phyloP scores from a whole-genome alignment of 352 stramenopile species.

The Chrysophaeum taylorii region DNA sequence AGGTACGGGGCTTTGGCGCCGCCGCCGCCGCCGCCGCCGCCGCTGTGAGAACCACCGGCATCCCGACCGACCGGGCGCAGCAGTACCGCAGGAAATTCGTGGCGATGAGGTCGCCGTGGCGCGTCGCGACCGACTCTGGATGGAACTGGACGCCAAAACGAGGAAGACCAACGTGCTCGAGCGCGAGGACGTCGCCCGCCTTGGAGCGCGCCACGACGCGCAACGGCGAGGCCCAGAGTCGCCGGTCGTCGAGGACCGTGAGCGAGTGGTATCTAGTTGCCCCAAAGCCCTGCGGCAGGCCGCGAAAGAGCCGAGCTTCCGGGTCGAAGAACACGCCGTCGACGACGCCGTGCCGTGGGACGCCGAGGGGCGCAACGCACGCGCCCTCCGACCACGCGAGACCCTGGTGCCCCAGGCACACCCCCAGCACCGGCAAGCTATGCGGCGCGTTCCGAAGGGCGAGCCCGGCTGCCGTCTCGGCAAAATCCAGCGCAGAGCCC shows the following conservation, averaged over 20 bases:
- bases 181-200: slow-evolving; percentile 66
- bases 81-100: not conserved
- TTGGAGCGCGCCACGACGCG: slow-evolving; percentile 48
- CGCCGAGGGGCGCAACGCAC: slow-evolving; percentile 43
- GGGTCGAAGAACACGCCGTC: slow-evolving; percentile 39
- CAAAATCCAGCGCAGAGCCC: slow-evolving; percentile 51
- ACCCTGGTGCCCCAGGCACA: slow-evolving; percentile 78
- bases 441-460: not conserved
- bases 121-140: slow-evolving; percentile 50
- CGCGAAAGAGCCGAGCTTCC: slow-evolving; percentile 33
- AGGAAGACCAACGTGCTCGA: slow-evolving; percentile 50
- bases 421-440: slow-evolving; percentile 63
- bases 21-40: too few relatives aligned
- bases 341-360: slow-evolving; percentile 74
- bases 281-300: slow-evolving; percentile 50
- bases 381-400: slow-evolving; percentile 61
- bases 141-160: slow-evolving; percentile 83
- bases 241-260: slow-evolving; percentile 43
- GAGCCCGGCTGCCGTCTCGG: slow-evolving; percentile 51
- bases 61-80: too few relatives aligned
- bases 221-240: slow-evolving; percentile 28
- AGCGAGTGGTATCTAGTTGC: slow-evolving; percentile 83
- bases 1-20: too few relatives aligned
- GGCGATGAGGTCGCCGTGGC: not conserved
- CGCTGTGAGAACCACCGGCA: too few relatives aligned